Evolutionary conservation across 768 basidiomycete genomes (phyloP), one percentile per base, ranked within the genome.

Genomic region (Jaapia argillacea): DNA sequence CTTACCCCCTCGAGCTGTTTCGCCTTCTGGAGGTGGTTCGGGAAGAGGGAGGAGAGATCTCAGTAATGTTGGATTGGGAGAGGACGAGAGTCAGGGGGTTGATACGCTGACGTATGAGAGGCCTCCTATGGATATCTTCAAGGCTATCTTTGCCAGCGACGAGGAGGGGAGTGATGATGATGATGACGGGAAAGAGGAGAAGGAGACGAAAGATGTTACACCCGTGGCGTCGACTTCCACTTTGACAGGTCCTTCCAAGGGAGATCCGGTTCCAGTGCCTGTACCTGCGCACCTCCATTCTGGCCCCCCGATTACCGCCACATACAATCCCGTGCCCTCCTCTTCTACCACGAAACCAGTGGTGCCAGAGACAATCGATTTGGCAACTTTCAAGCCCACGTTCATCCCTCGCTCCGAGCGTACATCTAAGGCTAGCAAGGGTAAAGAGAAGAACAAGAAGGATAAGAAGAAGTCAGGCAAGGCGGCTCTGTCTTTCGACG

Each of bases 111-210:
- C 86, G 0, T 93, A 97, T 59, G 70, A 86, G 52, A 74, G 85
- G 28, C 94, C 96, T 2, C 67, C 80, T 4, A 87, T 91, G 74
- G 85, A 91, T 55, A 79, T 98, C 36, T 99, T 98, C 71, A 96
- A 94, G 58, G 92, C 94, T 3, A 97, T 99, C 47, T 99, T 99
- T 58, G 93, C 91, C 7, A 91, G 87, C 61, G 89, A 90, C 47
- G 88, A 90, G 36, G 91, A 94, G 54, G 86, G 88, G 26, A 81
- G 79, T 14, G 85, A 80, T 6, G 80, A 80, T 2, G 88, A 90
- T 3, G 72, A 69, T 1, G 66, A 65, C 14, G 61, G 55, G 18
- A 55, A 61, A 41, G 38, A 51, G 43, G 53, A 59, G 50, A 59
- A 12, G 55, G 58, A 23, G 53, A 52, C 22, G 58, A 59, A n/a